Evolutionary conservation across 208 protist species (phyloP), one percentile per base, ranked within the genome.

Genomic region (Trypanosoma boissoni): DNA sequence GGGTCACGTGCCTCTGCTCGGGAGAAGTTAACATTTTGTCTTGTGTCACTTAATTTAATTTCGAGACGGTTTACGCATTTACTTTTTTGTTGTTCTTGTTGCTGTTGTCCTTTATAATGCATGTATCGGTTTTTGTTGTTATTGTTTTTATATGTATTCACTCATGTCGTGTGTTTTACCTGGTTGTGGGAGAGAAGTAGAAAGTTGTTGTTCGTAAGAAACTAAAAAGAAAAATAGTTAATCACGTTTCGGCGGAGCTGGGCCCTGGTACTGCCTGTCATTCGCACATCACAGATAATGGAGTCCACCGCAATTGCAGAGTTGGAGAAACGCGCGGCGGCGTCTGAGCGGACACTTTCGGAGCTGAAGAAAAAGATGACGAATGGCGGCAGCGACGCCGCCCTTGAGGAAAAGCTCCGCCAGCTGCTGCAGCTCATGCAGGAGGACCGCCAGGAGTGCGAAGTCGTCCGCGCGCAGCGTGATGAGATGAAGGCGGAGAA

Each of bases 401-500:
- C 44, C 23, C 43, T 88, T 10, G 78, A 75, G 55, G 32, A 41
- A 3, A 58, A 68, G 10, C 73, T 93, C 20, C 73, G 72, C 9
- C 66, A 83, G 48, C 70, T 93, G 45, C 67, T 86, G 53, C 57
- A 74, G 34, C 68, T 82, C 9, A 65, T 94, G 70, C 28, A 78
- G 24, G 79, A 80, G 49, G 87, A 94, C 58, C 76, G 79, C 6
- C 71, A 76, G 10, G 88, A 94, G 74, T 88, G 75, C 51, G 88
- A 94, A 51, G 73, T 62, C 24, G 86, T 92, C 46, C 74, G 83
- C 8, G 79, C 82, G 2, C 71, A 90, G 62, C 79, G 84, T 12
- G 80, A 91, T 58, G 88, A 89, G 60, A 50, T 94, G 27, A 60
- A 66, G 48, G 80, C 84, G 57, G 82, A 94, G 58, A 94, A 94